phyloP scores from a whole-genome alignment of 306 rosid genomes.

The Cicer arietinum region DNA sequence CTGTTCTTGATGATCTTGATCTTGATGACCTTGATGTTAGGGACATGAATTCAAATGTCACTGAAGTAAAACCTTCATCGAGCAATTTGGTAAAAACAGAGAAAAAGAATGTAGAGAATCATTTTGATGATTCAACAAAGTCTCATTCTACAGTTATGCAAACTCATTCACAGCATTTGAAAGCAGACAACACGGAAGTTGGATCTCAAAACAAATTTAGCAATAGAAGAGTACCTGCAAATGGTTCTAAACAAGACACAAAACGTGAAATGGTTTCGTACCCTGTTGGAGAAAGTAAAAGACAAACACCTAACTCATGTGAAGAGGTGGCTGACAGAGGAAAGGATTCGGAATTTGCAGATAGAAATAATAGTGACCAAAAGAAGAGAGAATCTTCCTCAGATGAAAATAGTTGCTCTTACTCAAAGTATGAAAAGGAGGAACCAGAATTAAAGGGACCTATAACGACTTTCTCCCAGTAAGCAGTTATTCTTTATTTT shows the following conservation, averaged over 20 bases:
- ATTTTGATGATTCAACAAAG: slow-evolving; percentile 67
- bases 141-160: slow-evolving; percentile 60
- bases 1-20: background rate
- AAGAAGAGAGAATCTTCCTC: slow-evolving; percentile 96
- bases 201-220: slow-evolving; percentile 63
- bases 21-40: too few species aligned
- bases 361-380: slow-evolving; percentile 69
- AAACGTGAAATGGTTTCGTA: slow-evolving; percentile 57
- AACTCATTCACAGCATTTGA: slow-evolving; percentile 62
- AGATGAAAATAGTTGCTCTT: slow-evolving; percentile 97
- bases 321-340: slow-evolving; percentile 65
- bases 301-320: slow-evolving; percentile 55
- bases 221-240: slow-evolving; percentile 60
- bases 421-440: slow-evolving; percentile 89
- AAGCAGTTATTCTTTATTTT: slow-evolving; percentile 49
- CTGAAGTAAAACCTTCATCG: slow-evolving; percentile 59
- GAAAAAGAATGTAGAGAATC: slow-evolving; percentile 65
- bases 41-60: slow-evolving; percentile 60
- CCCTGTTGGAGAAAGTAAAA: slow-evolving; percentile 63
- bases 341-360: slow-evolving; percentile 65
- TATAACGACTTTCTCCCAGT: slow-evolving; percentile 78
- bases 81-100: slow-evolving; percentile 60
- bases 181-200: slow-evolving; percentile 59
- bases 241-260: slow-evolving; percentile 55
- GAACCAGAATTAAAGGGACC: slow-evolving; percentile 90